Base-by-base conservation (phyloP, 169 alveolate species). In the Plasmodium ovale region DNA sequence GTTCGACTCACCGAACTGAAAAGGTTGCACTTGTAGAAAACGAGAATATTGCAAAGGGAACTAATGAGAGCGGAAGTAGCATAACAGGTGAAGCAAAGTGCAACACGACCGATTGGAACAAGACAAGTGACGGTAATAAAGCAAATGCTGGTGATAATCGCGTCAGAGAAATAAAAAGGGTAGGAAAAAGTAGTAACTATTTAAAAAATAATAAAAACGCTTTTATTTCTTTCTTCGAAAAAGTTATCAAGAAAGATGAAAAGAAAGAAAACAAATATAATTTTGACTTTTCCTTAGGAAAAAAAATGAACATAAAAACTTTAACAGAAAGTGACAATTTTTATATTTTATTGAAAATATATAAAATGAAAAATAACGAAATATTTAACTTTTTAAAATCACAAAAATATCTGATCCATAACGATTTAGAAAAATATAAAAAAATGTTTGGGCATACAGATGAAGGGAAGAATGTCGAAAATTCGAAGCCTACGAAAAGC, bases 291-390 rank as follows among this genome's bases (percentile, higher is more conserved):
- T 29, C 74, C 14, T 42, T 29, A 23, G 74, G 67, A 21, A 69
- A 85, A 47, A 85, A 85, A 70, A 70, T 85, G 14, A 67, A 85
- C 56, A 68, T 85, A n/a, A 85, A 85, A 69, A 21, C 74, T 21
- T 31, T 85, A 85, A 69, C 74, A 16, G 67, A 85, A 37, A 69
- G 74, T 58, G 91, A 85, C 31, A 70, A 85, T 85, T 85, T 85
- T 69, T 69, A 67, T 51, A 49, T 85, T 33, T 60, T 85, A 33
- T 71, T 85, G 51, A 85, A 68, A 56, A 37, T 85, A 16, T 85
- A 69, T 62, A 85, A 59, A 85, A 85, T 85, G 91, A 85, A 85
- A 37, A 85, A 85, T 68, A 39, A 9, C 4, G 91, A 85, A 23
- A 85, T 85, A 21, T 85, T 68, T 72, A 54, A 68, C 49, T 85